Evolutionary conservation across 2,329 filamentous ascomycete genomes (phyloP), one percentile per base, ranked within the genome.

Genomic region (Phaeosphaeriaceae sp.): DNA sequence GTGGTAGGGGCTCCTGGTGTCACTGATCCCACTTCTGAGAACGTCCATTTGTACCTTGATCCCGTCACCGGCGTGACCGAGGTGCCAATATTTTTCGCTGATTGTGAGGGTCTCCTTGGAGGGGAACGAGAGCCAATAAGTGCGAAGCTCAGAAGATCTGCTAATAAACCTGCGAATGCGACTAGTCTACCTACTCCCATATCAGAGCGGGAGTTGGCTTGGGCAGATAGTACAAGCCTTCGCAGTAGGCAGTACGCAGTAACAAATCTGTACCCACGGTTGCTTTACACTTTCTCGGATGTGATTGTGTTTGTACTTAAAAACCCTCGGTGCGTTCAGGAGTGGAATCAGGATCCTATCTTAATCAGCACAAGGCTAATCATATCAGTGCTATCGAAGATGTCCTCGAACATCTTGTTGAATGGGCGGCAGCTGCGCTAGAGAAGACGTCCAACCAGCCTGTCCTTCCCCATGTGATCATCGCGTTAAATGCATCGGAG

Each of bases 91-190:
- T 67, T 83, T 3, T 77, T 76, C 42, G 79, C 80, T 17, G 80
- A 83, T 52, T 82, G 79, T 50, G 80, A 83, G 67, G 80, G 80
- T 0, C 71, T 82, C 7, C 73, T 77, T 16, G 80, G 79, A 26
- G 80, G 80, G 8, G 79, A 81, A 53, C 67, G 65, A 16, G 61
- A 64, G 9, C 76, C 76, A 23, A 46, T 66, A 4, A 64, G 60
- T 8, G 60, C 61, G 13, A 56, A 17, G 23, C 17, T 73, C 79
- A 8, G 70, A 78, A 54, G 74, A 80, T 44, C 69, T 82, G 5
- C 70, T 44, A 36, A 9, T 32, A 54, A 26, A 32, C 49, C 21
- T 48, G 63, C n/a, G 29, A 42, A 20, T 28, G n/a, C 34, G 32
- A 16, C n/a, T 34, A n/a, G n/a, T 36, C 21, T 36, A 16, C 34